Percentiles rank a stretch among this genome's conserved stretches.
Evolutionary conservation across 1,284 basidiomycete species (phyloP).

Genomic region (Rhizopogon parksii): DNA sequence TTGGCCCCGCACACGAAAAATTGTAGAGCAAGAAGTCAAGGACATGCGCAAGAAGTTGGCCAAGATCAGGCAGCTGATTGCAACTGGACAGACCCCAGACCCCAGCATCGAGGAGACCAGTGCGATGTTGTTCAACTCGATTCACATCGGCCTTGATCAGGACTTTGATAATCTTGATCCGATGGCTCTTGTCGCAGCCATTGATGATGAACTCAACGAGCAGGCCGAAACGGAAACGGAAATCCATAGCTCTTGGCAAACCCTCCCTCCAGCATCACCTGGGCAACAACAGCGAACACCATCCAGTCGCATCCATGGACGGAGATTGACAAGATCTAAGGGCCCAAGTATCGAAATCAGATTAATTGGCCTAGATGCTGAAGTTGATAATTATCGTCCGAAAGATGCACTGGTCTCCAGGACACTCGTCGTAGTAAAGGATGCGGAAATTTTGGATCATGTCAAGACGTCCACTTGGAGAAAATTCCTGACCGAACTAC

Average conservation of each 20-base stretch:
- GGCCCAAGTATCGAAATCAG: slow-evolving; percentile 81
- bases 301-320: slow-evolving; percentile 44
- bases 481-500: slow-evolving; percentile 87
- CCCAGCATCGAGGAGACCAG: slow-evolving; percentile 74
- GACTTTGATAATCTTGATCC: slow-evolving; percentile 71
- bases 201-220: slow-evolving; percentile 84
- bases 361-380: slow-evolving; percentile 58
- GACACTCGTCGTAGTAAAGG: slow-evolving; percentile 56
- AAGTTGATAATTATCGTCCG: slow-evolving; percentile 60
- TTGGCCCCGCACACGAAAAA: slow-evolving; percentile 80
- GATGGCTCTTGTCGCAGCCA: slow-evolving; percentile 75
- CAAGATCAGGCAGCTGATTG: slow-evolving; percentile 91
- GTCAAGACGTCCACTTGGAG: slow-evolving; percentile 98
- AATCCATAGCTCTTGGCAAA: slow-evolving; percentile 83
- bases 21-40: slow-evolving; percentile 84
- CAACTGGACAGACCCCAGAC: slow-evolving; percentile 85
- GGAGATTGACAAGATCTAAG: slow-evolving; percentile 69
- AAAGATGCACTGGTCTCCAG: slow-evolving; percentile 57
- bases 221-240: slow-evolving; percentile 65
- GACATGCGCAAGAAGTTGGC: slow-evolving; percentile 82
- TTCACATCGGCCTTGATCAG: slow-evolving; percentile 80
- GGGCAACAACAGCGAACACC: slow-evolving; percentile 32
- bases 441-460: slow-evolving; percentile 91
- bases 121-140: slow-evolving; percentile 84
- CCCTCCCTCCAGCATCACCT: slow-evolving; percentile 43